These are phyloP conservation scores for Vachellia collinsii DNA, from an alignment of 306 rosid species.

Conservation along the genomic window DNA sequence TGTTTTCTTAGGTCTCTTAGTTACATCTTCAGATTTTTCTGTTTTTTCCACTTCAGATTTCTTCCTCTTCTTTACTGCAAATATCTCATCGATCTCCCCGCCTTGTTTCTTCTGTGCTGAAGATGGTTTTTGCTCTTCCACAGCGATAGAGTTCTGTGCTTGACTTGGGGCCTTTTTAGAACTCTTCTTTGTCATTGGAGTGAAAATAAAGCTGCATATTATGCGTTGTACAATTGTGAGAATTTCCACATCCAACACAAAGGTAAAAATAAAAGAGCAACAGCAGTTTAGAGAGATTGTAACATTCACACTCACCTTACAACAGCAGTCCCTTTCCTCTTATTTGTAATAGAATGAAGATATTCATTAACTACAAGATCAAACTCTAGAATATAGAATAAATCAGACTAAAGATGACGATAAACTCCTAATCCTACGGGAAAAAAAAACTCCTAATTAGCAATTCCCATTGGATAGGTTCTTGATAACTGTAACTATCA, in stretches of 20 bases:
- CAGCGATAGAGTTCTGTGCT: conserved; percentile 35
- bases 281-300: not conserved
- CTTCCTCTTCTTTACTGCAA: conserved; percentile 66
- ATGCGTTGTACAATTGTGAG: not conserved
- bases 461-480: not conserved
- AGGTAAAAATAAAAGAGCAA: not conserved
- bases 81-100: conserved; percentile 78
- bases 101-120: conserved; percentile 37
- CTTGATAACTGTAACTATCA: not conserved
- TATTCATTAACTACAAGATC: not conserved
- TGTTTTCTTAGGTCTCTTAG: conserved; percentile 33
- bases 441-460: not conserved
- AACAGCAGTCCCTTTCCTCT: not conserved
- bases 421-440: not conserved
- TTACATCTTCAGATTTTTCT: conserved; percentile 33
- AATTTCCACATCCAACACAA: not conserved
- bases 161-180: conserved; percentile 24
- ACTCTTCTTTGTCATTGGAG: conserved; percentile 43
- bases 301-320: not conserved
- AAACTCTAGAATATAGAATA: not conserved
- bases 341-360: not conserved
- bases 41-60: conserved; percentile 35
- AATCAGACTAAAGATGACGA: not conserved
- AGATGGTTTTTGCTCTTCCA: conserved; percentile 46
- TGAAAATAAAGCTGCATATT: conserved; percentile 41